Percentiles rank a stretch among this genome's conserved stretches.
phyloP scores from a whole-genome alignment of 345 rosid genomes.

The Turritis glabra region DNA sequence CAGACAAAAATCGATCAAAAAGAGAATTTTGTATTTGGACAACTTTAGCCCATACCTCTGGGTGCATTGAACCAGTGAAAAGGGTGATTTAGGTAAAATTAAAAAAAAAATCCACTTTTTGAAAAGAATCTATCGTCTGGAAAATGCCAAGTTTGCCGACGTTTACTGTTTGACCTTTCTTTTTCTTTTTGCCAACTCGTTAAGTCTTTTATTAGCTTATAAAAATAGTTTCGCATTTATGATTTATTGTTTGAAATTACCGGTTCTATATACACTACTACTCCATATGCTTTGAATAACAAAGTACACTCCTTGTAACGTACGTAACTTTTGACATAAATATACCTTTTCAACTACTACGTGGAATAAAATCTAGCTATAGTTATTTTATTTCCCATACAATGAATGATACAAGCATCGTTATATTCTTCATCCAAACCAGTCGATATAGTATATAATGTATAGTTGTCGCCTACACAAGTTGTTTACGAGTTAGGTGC shows the following conservation, averaged over 20 bases:
- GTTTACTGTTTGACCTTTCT: slow-evolving; percentile 20
- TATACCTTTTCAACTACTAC: neutral
- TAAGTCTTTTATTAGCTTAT: neutral
- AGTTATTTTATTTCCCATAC: neutral
- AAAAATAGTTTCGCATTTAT: neutral
- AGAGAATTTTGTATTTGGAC: neutral
- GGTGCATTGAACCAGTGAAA: neutral
- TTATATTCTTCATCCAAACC: too few species aligned
- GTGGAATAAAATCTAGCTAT: neutral
- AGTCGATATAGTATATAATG: too few species aligned
- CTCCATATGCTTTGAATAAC: neutral
- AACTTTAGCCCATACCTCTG: neutral
- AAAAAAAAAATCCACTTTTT: neutral
- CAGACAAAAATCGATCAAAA: neutral
- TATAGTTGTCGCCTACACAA: neutral
- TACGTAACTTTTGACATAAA: neutral
- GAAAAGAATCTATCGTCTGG: neutral
- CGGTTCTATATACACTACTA: neutral
- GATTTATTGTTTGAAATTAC: neutral
- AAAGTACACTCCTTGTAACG: neutral
- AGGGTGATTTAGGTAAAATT: neutral
- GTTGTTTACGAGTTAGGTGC: neutral
- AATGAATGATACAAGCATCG: neutral
- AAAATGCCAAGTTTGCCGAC: slow-evolving; percentile 21
- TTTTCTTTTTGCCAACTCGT: neutral